A percentile compares a stretch with the other conserved stretches of the same genome.
phyloP scores from a whole-genome alignment of 2,329 filamentous ascomycete species.

The Stachybotrys echinatus region DNA sequence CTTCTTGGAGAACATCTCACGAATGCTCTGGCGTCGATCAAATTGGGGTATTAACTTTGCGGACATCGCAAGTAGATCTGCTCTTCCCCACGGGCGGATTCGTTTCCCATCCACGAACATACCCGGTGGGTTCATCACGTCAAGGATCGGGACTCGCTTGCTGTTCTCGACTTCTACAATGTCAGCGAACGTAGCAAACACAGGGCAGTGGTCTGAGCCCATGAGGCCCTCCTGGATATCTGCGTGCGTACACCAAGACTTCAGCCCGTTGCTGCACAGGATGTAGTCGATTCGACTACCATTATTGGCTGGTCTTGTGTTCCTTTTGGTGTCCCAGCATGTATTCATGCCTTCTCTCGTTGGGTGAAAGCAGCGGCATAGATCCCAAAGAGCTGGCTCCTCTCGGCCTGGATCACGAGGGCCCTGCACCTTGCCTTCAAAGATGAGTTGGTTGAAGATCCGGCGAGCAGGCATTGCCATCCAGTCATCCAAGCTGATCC shows the following conservation, averaged over 20 bases:
- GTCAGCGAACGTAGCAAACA: slow-evolving; percentile 71
- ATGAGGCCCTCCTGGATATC: slow-evolving; percentile 92
- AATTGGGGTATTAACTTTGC: slow-evolving; percentile 86
- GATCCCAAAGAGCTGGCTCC: slow-evolving; percentile 71
- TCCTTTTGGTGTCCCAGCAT: slow-evolving; percentile 92
- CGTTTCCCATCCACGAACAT: slow-evolving; percentile 66
- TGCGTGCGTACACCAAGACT: slow-evolving; percentile 70
- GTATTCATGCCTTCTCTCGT: slow-evolving; percentile 87
- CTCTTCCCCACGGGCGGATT: slow-evolving; percentile 59
- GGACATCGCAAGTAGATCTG: slow-evolving; percentile 67
- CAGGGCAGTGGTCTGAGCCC: slow-evolving; percentile 95
- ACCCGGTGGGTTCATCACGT: slow-evolving; percentile 73
- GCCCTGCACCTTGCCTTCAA: slow-evolving; percentile 63
- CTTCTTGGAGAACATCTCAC: slow-evolving; percentile 75
- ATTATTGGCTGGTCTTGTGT: slow-evolving; percentile 91
- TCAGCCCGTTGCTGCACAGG: slow-evolving; percentile 74
- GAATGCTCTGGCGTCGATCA: slow-evolving; percentile 75
- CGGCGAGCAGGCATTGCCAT: slow-evolving; percentile 66
- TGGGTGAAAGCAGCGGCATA: slow-evolving; percentile 77
- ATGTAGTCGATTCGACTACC: slow-evolving; percentile 93
- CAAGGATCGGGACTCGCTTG: slow-evolving; percentile 49
- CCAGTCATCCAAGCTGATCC: slow-evolving; percentile 65
- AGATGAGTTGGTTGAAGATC: slow-evolving; percentile 80
- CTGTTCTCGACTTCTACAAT: slow-evolving; percentile 43
- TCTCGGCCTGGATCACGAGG: slow-evolving; percentile 65